Evolutionary conservation across 1,284 basidiomycete species (phyloP).

Genomic region (Naganishia sp.): DNA sequence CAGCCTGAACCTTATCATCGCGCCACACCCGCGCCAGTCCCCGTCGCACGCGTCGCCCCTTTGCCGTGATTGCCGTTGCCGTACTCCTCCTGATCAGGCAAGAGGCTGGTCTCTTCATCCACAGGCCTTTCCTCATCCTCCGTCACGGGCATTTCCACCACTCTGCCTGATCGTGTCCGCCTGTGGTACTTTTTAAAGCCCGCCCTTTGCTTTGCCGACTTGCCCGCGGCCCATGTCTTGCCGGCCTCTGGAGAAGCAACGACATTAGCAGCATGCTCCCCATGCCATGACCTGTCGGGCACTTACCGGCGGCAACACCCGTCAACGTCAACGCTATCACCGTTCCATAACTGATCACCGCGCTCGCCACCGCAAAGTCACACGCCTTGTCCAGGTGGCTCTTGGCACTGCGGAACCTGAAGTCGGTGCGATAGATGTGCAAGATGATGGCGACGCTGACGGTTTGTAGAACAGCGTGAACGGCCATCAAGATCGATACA

Average conservation of each 20-base stretch:
- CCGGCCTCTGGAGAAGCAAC: slow-evolving; percentile 40
- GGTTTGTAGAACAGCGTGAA: slow-evolving; percentile 49
- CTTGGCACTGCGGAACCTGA: slow-evolving; percentile 42
- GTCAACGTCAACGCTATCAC: slow-evolving; percentile 49
- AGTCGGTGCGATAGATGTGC: slow-evolving; percentile 50
- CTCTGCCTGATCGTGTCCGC: slow-evolving; percentile 49
- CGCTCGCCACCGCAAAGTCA: slow-evolving; percentile 48
- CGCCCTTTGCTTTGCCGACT: slow-evolving; percentile 41
- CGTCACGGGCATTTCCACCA: slow-evolving; percentile 46
- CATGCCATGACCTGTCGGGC: not conserved
- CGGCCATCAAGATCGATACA: slow-evolving; percentile 50
- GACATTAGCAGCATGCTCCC: not conserved
- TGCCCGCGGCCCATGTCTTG: slow-evolving; percentile 52
- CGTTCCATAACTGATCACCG: slow-evolving; percentile 43
- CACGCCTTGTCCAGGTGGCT: slow-evolving; percentile 48
- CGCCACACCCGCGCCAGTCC: not conserved
- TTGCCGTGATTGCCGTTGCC: not conserved
- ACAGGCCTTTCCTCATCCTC: slow-evolving; percentile 34
- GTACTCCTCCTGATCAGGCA: slow-evolving; percentile 33
- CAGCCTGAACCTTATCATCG: not conserved
- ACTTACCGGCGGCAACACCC: slow-evolving; percentile 50
- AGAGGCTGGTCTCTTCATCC: slow-evolving; percentile 46
- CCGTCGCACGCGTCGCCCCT: slow-evolving; percentile 11
- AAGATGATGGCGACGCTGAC: slow-evolving; percentile 48
- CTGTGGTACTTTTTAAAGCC: slow-evolving; percentile 44